Evolutionary conservation across 345 rosid genomes (phyloP).

Genomic region (Brassica napus): DNA sequence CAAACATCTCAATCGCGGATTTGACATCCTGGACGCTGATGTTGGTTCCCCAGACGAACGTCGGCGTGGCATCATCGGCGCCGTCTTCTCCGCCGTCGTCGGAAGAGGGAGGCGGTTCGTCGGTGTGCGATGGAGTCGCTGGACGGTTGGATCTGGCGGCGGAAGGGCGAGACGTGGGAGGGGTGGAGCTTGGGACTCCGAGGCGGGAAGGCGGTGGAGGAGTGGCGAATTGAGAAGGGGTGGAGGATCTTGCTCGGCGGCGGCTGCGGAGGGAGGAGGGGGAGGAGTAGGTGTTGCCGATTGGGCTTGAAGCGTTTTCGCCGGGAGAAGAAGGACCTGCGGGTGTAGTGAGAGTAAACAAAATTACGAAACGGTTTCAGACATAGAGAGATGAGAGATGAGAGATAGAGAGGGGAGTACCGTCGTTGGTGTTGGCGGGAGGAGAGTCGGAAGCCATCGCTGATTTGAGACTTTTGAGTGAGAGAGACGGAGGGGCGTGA

Average conservation of each 20-base stretch:
- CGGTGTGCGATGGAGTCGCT: conserved; percentile 27
- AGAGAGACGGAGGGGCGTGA: conserved; percentile 6
- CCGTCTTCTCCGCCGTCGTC: conserved; percentile 72
- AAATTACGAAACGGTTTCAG: not conserved
- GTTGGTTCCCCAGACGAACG: conserved; percentile 95
- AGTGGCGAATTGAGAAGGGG: conserved; percentile 41
- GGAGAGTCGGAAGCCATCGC: conserved; percentile 76
- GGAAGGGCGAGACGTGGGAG: conserved; percentile 51
- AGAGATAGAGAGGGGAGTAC: conserved; percentile 29
- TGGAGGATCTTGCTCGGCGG: conserved; percentile 37
- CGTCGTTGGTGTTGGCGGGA: conserved; percentile 47
- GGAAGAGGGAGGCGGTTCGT: conserved; percentile 58
- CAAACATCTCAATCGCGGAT: conserved; percentile 80
- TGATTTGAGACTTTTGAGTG: conserved; percentile 19
- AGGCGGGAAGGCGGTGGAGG: conserved; percentile 46
- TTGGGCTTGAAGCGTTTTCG: conserved; percentile 64
- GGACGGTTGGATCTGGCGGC: conserved; percentile 35
- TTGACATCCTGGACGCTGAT: conserved; percentile 93
- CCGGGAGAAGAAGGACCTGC: conserved; percentile 74
- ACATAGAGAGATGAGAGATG: not conserved
- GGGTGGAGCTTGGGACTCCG: conserved; percentile 51
- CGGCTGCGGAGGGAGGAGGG: conserved; percentile 46
- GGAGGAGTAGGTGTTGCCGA: conserved; percentile 62
- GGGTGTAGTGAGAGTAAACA: not conserved
- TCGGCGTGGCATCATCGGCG: conserved; percentile 68